Base-by-base conservation (phyloP, 768 basidiomycete species). In the Pulveroboletus sp. region DNA sequence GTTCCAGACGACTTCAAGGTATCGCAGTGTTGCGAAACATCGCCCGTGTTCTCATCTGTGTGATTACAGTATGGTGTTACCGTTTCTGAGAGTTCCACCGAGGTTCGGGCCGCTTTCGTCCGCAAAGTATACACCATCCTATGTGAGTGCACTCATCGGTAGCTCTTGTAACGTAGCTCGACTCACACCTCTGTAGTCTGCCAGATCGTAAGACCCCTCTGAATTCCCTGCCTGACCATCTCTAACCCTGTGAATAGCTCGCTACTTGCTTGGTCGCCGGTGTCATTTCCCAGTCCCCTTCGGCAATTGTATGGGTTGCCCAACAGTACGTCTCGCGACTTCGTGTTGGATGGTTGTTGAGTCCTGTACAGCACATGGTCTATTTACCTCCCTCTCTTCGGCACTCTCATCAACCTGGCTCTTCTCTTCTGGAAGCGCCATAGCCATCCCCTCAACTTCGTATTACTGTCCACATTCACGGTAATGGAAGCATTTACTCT, bases 1-100 rank as follows among this genome's bases (percentile, higher is more conserved):
- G 61, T 93, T 41, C 91, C 90, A 0, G 93, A 95, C 61, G 94
- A 96, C 68, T 96, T 96, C 81, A 92, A 94, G 80, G 89, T 89
- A 52, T 21, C 71, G 61, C 31, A 39, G 28, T n/a, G 28, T 31
- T 13, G 14, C 10, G 3, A 28, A 46, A 9, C 39, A 40, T 43
- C 17, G 31, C 45, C 36, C 14, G 13, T 18, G n/a, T 28, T 30
- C 50, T 62, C 41, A 57, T 28, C 13, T 17, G 8, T 49, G 39
- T 39, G 45, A 55, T 46, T 15, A 28, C 50, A 90, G 89, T 92
- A 92, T 61, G 90, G 90, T 2, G 82, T 85, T 2, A 82, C 81
- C 2, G 90, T 92, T 13, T 79, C 82, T 1, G 89, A 91, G 52
- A 86, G 86, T 52, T 78, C 86, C 10, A 68, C 75, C 4, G 85